Percentiles rank a stretch among this genome's conserved stretches.
Conservation (phyloP, 2,329 filamentous ascomycete genomes). For the Calonectria naviculata region DNA sequence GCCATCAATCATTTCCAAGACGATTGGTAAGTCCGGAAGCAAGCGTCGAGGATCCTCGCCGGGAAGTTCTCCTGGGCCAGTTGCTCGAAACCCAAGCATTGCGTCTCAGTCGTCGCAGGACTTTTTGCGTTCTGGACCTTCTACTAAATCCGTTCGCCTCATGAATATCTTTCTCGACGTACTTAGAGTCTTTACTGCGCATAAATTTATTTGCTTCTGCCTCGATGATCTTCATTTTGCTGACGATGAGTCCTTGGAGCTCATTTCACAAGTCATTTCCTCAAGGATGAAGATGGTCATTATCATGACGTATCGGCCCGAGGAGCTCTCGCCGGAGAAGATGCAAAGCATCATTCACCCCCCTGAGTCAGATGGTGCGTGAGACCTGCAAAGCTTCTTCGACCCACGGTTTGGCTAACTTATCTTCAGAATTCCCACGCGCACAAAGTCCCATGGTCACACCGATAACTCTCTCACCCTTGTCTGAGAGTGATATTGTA, state of each 20-base stretch:
- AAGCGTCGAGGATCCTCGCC: constrained; percentile 63
- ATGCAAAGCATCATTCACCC: constrained; percentile 67
- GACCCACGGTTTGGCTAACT: constrained; percentile 31
- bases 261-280: constrained; percentile 83
- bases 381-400: not conserved
- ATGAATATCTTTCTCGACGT: constrained; percentile 92
- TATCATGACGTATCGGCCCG: constrained; percentile 79
- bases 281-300: constrained; percentile 85
- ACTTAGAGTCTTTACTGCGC: constrained; percentile 80
- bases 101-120: constrained; percentile 67
- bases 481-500: constrained; percentile 83
- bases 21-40: constrained; percentile 44
- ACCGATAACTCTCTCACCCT: constrained; percentile 76
- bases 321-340: constrained; percentile 69
- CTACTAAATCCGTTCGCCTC: constrained; percentile 76
- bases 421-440: constrained; percentile 52
- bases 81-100: constrained; percentile 49
- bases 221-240: constrained; percentile 93
- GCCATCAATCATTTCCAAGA: constrained; percentile 42
- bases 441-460: constrained; percentile 69
- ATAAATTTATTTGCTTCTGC: constrained; percentile 89
- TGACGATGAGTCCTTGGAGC: constrained; percentile 86
- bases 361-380: constrained; percentile 62
- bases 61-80: constrained; percentile 52
- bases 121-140: constrained; percentile 67